Conservation (phyloP, 306 rosid species). For the Quercus ilex region DNA sequence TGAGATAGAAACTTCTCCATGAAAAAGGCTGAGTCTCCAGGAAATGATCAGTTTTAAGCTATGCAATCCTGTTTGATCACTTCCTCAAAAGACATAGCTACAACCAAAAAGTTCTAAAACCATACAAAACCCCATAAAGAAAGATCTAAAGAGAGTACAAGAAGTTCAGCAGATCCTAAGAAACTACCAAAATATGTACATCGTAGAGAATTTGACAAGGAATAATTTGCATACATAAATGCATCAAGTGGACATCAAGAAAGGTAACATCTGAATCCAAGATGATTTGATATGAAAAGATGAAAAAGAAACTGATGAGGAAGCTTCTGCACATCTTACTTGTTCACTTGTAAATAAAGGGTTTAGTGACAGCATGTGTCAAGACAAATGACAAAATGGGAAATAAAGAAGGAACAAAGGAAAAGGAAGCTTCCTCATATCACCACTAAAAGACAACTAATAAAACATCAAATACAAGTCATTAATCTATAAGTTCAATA, state of each 20-base stretch:
- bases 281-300: background rate
- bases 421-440: slow-evolving; percentile 22
- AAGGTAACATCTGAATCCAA: background rate
- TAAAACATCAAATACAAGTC: background rate
- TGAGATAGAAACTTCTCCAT: background rate
- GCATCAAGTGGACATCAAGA: slow-evolving; percentile 1
- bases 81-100: background rate
- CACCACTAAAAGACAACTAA: background rate
- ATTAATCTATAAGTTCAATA: background rate
- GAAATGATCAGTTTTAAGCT: background rate
- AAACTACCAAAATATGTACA: background rate
- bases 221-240: background rate
- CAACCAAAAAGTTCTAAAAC: background rate
- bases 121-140: background rate
- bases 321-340: slow-evolving; percentile 24
- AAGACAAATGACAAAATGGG: background rate
- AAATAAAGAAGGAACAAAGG: background rate
- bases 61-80: background rate
- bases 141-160: background rate
- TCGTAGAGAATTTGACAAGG: background rate
- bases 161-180: background rate
- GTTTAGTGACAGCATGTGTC: background rate
- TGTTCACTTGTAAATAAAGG: background rate
- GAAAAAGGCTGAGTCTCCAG: background rate
- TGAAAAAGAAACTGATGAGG: slow-evolving; percentile 12